Evolutionary conservation across 2,329 filamentous ascomycete species (phyloP).

Genomic region (Zymoseptoria ardabiliae): DNA sequence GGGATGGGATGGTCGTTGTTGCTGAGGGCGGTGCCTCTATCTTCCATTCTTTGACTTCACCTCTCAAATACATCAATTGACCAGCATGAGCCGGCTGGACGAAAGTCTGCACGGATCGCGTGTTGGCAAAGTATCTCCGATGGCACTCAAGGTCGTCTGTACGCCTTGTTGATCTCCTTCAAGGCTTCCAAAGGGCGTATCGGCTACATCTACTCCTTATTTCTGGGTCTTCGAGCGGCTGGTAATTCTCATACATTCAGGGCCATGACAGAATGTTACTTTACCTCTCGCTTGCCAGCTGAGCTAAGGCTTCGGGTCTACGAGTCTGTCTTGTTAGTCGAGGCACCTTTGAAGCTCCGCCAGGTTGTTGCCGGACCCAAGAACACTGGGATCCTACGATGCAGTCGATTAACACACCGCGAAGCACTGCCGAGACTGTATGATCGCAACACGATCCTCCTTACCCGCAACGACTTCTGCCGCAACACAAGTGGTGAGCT

Average conservation of each 20-base stretch:
- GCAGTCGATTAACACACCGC: slow-evolving; percentile 38
- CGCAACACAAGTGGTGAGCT: slow-evolving; percentile 8
- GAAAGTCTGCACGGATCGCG: background rate
- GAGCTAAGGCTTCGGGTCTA: slow-evolving; percentile 12
- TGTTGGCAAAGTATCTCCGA: background rate
- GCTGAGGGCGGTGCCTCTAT: background rate
- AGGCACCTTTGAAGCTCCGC: slow-evolving; percentile 15
- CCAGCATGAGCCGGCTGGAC: background rate
- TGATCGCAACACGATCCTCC: slow-evolving; percentile 37
- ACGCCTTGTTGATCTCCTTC: background rate
- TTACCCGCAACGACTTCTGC: slow-evolving; percentile 16
- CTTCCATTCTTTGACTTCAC: background rate
- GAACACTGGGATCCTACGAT: slow-evolving; percentile 26
- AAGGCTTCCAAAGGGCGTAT: background rate
- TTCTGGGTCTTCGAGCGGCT: background rate
- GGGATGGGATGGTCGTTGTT: background rate
- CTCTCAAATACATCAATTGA: background rate
- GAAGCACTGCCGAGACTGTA: slow-evolving; percentile 42
- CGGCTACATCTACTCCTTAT: background rate
- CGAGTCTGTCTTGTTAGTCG: slow-evolving; percentile 11
- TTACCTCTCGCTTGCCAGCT: slow-evolving; percentile 8
- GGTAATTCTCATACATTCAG: background rate
- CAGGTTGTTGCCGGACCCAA: slow-evolving; percentile 18
- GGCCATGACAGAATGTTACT: slow-evolving; percentile 6
- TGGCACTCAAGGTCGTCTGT: background rate